A percentile compares a stretch with the other conserved stretches of the same genome.
These are phyloP conservation scores for Davidsoniella neocaledoniae DNA, from an alignment of 2,329 filamentous ascomycete species.

Conservation along the genomic window DNA sequence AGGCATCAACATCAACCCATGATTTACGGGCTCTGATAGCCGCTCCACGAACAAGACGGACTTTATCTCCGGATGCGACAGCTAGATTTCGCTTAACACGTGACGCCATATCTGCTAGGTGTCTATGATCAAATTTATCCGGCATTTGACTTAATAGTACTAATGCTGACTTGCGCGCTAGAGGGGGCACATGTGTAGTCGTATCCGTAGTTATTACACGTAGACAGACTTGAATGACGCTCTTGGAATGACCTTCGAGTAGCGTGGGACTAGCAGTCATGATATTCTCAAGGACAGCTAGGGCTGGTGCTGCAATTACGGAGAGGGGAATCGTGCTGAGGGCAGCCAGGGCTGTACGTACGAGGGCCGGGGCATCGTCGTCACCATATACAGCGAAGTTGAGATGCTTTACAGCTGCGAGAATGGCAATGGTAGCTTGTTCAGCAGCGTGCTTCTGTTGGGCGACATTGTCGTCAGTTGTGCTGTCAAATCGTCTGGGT, in stretches of 20 bases:
- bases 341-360: conserved; percentile 32
- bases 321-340: conserved; percentile 26
- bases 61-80: conserved; percentile 34
- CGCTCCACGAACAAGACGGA: conserved; percentile 33
- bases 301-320: conserved; percentile 29
- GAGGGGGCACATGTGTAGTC: neutral
- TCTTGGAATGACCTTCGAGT: conserved; percentile 30
- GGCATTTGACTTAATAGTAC: conserved; percentile 32
- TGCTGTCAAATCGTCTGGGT: conserved; percentile 13
- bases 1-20: conserved; percentile 23
- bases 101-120: conserved; percentile 28
- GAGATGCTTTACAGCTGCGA: conserved; percentile 33
- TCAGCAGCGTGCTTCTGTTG: conserved; percentile 13
- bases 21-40: conserved; percentile 32
- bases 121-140: conserved; percentile 28
- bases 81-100: conserved; percentile 31
- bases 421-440: conserved; percentile 30
- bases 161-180: conserved; percentile 6
- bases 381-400: conserved; percentile 31
- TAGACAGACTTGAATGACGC: conserved; percentile 29
- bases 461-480: conserved; percentile 1
- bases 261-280: conserved; percentile 28
- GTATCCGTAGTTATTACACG: neutral
- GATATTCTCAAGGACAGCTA: conserved; percentile 32
- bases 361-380: conserved; percentile 29